Conservation (phyloP, 2,329 filamentous ascomycete genomes). For the Alternaria ethzedia region DNA sequence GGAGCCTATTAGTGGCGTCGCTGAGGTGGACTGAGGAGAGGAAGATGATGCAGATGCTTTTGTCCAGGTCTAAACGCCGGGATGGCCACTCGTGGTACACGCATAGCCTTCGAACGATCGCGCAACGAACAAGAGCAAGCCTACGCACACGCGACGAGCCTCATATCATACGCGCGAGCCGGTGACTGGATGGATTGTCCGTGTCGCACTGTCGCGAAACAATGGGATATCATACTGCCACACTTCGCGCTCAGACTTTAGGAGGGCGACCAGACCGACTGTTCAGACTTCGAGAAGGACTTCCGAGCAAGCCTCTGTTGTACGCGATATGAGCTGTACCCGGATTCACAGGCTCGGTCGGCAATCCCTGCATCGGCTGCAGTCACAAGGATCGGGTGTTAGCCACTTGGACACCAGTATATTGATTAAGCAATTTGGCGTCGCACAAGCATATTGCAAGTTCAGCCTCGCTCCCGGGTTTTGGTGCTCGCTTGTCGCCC, state of each 20-base stretch:
- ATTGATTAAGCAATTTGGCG: conserved; percentile 14
- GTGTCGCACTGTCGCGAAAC: not conserved
- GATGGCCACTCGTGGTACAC: not conserved
- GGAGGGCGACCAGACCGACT: not conserved
- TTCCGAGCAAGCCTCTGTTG: not conserved
- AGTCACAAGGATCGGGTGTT: not conserved
- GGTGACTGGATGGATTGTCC: not conserved
- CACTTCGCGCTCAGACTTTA: not conserved
- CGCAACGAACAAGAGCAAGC: not conserved
- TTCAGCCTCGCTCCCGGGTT: conserved; percentile 6
- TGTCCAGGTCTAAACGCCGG: not conserved
- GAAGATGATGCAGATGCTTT: not conserved
- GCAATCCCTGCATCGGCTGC: not conserved
- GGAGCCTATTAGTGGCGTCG: conserved; percentile 70
- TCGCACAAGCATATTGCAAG: conserved; percentile 14
- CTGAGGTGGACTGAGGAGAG: conserved; percentile 15
- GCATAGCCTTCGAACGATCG: not conserved
- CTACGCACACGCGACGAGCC: not conserved
- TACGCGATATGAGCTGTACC: not conserved
- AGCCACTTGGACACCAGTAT: conserved; percentile 1
- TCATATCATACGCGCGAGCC: not conserved
- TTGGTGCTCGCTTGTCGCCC: conserved; percentile 9
- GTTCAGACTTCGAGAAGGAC: not conserved
- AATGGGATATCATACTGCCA: not conserved
- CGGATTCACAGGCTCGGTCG: conserved; percentile 1